Conservation (phyloP, 2,329 filamentous ascomycete species). For the Alternaria hordeiaustralica region DNA sequence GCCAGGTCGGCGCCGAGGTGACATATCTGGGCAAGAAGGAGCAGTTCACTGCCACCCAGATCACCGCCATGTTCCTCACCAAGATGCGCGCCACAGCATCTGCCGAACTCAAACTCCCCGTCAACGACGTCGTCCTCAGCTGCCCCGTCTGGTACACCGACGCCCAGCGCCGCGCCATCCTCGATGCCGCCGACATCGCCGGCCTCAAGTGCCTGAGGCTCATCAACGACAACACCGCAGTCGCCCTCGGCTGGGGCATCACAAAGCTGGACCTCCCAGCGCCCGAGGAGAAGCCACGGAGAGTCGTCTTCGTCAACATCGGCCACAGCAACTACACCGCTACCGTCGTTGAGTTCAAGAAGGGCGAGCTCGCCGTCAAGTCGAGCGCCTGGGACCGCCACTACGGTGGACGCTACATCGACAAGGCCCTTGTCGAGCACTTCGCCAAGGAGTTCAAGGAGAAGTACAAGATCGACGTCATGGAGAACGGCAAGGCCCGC, state of each 20-base stretch:
- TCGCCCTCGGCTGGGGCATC: constrained; percentile 95
- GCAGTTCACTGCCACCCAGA: constrained; percentile 91
- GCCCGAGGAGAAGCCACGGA: constrained; percentile 87
- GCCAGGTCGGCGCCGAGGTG: constrained; percentile 94
- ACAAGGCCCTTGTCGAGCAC: constrained; percentile 92
- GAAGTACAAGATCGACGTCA: constrained; percentile 97
- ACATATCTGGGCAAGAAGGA: constrained; percentile 93
- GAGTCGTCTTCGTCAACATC: constrained; percentile 92
- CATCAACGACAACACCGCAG: constrained; percentile 97
- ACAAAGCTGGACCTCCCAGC: constrained; percentile 92
- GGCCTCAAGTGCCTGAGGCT: constrained; percentile 90
- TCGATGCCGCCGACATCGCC: constrained; percentile 92
- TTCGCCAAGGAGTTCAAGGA: constrained; percentile 95
- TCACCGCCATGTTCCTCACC: constrained; percentile 93
- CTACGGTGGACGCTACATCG: constrained; percentile 97
- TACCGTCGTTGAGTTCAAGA: constrained; percentile 94
- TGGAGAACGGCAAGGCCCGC: constrained; percentile 85
- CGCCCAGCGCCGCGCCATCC: constrained; percentile 82
- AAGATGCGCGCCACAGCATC: constrained; percentile 91
- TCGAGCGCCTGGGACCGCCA: constrained; percentile 91
- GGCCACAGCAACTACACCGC: constrained; percentile 96
- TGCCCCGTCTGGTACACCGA: constrained; percentile 98
- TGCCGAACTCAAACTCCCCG: constrained; percentile 86
- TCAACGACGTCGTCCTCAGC: constrained; percentile 91
- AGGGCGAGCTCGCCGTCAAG: constrained; percentile 95